Evolutionary conservation across 176 grass and related monocot genomes (phyloP).

Genomic region (Neostapfia colusana): DNA sequence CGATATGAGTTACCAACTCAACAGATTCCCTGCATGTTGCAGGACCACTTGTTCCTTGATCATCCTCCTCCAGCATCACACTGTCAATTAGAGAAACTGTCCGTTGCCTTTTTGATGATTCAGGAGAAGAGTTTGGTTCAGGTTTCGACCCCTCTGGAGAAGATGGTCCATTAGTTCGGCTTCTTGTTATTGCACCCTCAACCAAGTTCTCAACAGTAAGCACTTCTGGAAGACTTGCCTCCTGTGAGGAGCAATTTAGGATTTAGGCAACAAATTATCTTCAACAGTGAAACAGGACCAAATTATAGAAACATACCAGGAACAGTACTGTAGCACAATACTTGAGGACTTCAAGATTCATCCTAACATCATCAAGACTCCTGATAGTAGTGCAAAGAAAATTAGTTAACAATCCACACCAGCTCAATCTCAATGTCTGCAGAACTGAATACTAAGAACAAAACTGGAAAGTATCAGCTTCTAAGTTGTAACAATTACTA

Average conservation of each 20-base stretch:
- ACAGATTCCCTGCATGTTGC: no score
- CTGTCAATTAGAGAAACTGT: slow-evolving; percentile 11
- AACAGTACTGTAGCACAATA: slow-evolving; percentile 78
- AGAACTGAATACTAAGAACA: background rate
- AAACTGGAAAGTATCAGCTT: background rate
- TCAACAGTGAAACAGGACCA: background rate
- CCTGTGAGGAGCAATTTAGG: slow-evolving; percentile 47
- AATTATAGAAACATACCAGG: slow-evolving; percentile 53
- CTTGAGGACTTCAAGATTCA: slow-evolving; percentile 94
- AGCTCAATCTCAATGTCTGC: background rate
- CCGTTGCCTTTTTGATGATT: slow-evolving; percentile 35
- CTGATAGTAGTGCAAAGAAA: slow-evolving; percentile 40
- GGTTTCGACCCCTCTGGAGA: slow-evolving; percentile 27
- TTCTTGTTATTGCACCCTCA: slow-evolving; percentile 6
- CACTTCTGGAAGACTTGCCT: slow-evolving; percentile 79
- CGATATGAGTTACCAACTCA: no score
- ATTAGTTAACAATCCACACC: background rate
- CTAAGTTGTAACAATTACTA: slow-evolving; percentile 1
- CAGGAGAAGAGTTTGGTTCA: slow-evolving; percentile 20
- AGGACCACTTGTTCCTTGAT: slow-evolving; percentile 12
- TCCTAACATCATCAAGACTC: slow-evolving; percentile 95
- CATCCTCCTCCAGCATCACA: slow-evolving; percentile 17
- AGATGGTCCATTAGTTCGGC: background rate
- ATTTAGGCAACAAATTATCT: slow-evolving; percentile 32
- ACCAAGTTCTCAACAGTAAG: slow-evolving; percentile 58